phyloP scores from a whole-genome alignment of 257 asterid species.

The Penstemon davidsonii region DNA sequence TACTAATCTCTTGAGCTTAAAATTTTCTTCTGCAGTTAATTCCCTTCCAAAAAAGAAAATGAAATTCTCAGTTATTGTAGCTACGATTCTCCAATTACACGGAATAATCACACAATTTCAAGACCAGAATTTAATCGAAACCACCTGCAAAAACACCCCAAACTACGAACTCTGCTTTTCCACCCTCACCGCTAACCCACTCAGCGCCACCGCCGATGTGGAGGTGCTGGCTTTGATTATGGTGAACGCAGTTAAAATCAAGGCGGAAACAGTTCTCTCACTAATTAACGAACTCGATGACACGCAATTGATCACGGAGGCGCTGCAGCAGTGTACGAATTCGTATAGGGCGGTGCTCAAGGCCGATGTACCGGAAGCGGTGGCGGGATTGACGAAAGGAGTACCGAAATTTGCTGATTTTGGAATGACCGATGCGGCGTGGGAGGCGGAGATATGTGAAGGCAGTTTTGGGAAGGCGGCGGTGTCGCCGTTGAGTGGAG shows the following conservation, averaged over 20 bases:
- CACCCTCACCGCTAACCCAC: constrained; percentile 33
- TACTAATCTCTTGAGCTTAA: too few relatives aligned
- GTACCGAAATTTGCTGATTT: constrained; percentile 55
- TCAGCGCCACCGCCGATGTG: constrained; percentile 35
- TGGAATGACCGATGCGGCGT: constrained; percentile 58
- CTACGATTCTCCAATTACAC: constrained; percentile 30
- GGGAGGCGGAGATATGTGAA: constrained; percentile 58
- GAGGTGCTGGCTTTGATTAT: constrained; percentile 47
- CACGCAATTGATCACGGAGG: constrained; percentile 21
- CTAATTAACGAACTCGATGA: constrained; percentile 25
- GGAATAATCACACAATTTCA: constrained; percentile 24
- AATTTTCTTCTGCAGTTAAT: too few relatives aligned
- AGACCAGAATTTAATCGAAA: constrained; percentile 36
- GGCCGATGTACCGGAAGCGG: constrained; percentile 56
- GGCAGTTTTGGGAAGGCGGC: constrained; percentile 27
- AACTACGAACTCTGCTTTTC: constrained; percentile 57
- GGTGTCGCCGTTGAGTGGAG: constrained; percentile 34
- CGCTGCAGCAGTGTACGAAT: constrained; percentile 35
- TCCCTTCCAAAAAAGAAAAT: constrained; percentile 1
- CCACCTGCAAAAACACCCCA: constrained; percentile 53
- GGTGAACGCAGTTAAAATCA: constrained; percentile 40
- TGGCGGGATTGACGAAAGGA: constrained; percentile 41
- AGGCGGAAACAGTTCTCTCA: constrained; percentile 29
- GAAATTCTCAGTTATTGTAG: constrained; percentile 24
- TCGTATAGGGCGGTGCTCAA: constrained; percentile 36